Evolutionary conservation across 331 rosid species (phyloP), one percentile per base, ranked within the genome.

Genomic region (Arachis monticola): DNA sequence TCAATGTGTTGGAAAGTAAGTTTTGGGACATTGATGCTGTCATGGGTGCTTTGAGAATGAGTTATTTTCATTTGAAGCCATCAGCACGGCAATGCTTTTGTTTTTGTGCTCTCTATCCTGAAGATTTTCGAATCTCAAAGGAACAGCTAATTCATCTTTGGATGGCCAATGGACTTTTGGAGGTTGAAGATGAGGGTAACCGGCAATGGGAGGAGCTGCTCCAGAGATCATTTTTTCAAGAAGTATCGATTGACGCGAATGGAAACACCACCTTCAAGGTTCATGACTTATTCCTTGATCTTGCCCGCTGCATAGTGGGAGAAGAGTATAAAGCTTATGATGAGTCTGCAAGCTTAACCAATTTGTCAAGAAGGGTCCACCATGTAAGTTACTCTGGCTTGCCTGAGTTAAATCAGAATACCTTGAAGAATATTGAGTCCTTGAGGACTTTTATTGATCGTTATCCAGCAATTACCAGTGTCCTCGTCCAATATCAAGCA

Each of bases 211-310:
- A 60, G 5, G 77, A 74, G 38, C 17, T 64, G 4, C 47, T 27
- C 5, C 22, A 10, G 5, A 59, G 68, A 47, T 67, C 80, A 27
- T 76, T 76, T 58, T 67, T 76, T 6, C 75, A 76, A 46, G 80
- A 76, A 45, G 69, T 52, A 0, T 6, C 31, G 31, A 1, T 0
- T 1, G 13, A 59, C 45, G 0, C 0, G 9, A 9, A 1, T 0
- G 75, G 69, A 7, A 13, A 14, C 0, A 30, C 45, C 30, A 10
- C 1, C 11, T 59, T 56, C 73, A 65, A 75, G 60, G 56, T 75
- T 38, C 72, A 79, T 17, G 90, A 81, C 6, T n/a, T 72, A 8
- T 59, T 59, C 3, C 77, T 27, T 5, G 77, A 72, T 11, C 77
- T 72, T 8, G 77, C 77, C 1, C 47, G 2, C 5, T 42, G 12